Evolutionary conservation across 306 rosid genomes (phyloP), one percentile per base, ranked within the genome.

Genomic region (Vigna trinervia): DNA sequence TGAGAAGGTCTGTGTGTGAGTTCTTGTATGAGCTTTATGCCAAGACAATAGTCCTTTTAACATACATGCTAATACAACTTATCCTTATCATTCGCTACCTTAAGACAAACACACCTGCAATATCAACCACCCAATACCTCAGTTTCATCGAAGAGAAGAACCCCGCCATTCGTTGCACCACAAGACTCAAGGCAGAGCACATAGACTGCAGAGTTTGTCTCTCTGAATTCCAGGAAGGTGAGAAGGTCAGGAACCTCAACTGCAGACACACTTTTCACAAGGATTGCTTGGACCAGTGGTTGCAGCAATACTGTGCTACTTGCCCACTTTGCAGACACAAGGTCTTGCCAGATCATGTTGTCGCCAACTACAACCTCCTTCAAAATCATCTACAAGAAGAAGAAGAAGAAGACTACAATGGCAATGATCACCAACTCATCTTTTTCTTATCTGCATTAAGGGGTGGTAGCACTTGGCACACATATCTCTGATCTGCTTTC

Each of bases 281-380:
- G 83, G 96, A 88, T 56, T 92, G 99, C 32, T 86, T 96, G 45
- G 99, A 92, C 61, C 85, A 62, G 58, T 96, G 99, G 99, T 83
- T 96, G 68, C 89, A 88, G 26, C 87, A 86, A 61, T 86, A 74
- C 34, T 87, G 83, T 81, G 96, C 96, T 15, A 92, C 97, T 0
- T 96, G 99, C 51, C 99, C 99, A 0, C 97, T 96, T 15, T 96
- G 99, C 82, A 82, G 99, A 77, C 81, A 71, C 53, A 89, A 85
- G 63, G 93, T 91, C 6, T 38, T 96, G 74, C 86, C 98, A n/a
- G 97, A 92, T 69, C 89, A 91, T 50, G 85, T 85, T 17, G 94
- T 84, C 4, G 86, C 86, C 5, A 79, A 87, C 41, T 89, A 86
- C 68, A 88, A 71, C 8, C 47, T 85, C 76, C 80, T 85, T 83